Percentiles rank a stretch among this genome's conserved stretches.
Evolutionary conservation across 2,329 filamentous ascomycete genomes (phyloP).

Genomic region (Cryphonectria parasitica): DNA sequence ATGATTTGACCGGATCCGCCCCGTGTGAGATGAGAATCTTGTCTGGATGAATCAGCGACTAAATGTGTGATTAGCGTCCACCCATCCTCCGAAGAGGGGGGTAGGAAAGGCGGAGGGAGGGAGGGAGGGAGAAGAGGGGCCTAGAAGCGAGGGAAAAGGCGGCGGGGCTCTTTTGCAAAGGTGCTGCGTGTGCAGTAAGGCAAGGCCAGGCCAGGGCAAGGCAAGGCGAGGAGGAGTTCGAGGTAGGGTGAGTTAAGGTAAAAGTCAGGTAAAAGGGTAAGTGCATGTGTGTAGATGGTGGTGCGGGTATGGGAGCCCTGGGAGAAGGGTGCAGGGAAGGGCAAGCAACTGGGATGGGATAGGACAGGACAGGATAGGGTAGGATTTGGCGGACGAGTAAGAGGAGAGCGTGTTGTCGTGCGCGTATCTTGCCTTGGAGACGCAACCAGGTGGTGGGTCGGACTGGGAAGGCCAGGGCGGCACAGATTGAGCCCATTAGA

Average conservation of each 20-base stretch:
- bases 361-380: conserved; percentile 10
- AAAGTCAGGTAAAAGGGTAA: background rate
- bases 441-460: background rate
- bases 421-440: conserved; percentile 2
- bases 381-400: background rate
- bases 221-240: background rate
- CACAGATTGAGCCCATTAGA: conserved; percentile 6
- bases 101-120: background rate
- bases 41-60: conserved; percentile 29
- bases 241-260: background rate
- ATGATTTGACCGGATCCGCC: conserved; percentile 12
- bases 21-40: conserved; percentile 29
- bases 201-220: background rate
- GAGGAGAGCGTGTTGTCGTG: conserved; percentile 7
- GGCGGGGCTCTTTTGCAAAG: conserved; percentile 13
- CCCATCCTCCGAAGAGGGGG: conserved; percentile 18
- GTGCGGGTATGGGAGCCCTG: conserved; percentile 16
- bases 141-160: conserved; percentile 18
- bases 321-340: background rate
- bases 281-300: background rate
- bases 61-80: conserved; percentile 29
- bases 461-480: conserved; percentile 1
- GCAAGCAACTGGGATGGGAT: background rate
- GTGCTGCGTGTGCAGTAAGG: background rate
- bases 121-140: background rate